These are phyloP conservation scores for Fonsecaea erecta DNA, from an alignment of 2,329 filamentous ascomycete species.

Conservation along the genomic window DNA sequence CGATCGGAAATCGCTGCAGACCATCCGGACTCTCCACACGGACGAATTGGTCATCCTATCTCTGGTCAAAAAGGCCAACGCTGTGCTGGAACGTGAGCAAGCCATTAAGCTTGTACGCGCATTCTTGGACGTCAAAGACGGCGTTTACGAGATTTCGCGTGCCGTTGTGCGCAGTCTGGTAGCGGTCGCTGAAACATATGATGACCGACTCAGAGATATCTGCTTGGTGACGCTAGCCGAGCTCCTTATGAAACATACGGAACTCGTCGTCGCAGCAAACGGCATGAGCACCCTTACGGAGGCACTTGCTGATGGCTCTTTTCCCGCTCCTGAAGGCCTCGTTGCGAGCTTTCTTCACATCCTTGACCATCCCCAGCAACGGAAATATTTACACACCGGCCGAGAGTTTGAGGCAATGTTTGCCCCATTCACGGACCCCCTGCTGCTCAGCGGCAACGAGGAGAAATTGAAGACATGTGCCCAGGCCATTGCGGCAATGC, in stretches of 20 bases:
- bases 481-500: constrained; percentile 85
- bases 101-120: constrained; percentile 94
- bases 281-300: constrained; percentile 89
- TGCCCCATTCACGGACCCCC: constrained; percentile 87
- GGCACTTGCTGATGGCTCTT: constrained; percentile 84
- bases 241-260: constrained; percentile 83
- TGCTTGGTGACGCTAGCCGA: constrained; percentile 92
- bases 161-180: constrained; percentile 88
- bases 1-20: constrained; percentile 84
- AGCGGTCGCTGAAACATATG: constrained; percentile 82
- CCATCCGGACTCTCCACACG: constrained; percentile 83
- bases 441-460: constrained; percentile 60
- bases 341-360: constrained; percentile 87
- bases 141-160: constrained; percentile 82
- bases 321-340: constrained; percentile 89
- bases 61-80: constrained; percentile 91
- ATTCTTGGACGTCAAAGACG: constrained; percentile 93
- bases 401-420: constrained; percentile 89
- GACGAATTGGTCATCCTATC: constrained; percentile 92
- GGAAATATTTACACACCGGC: constrained; percentile 82
- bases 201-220: constrained; percentile 86
- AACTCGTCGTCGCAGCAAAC: constrained; percentile 78
- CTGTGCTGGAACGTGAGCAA: constrained; percentile 96
- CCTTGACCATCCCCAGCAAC: constrained; percentile 78
- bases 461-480: constrained; percentile 81